Percentiles rank a stretch among this genome's conserved stretches.
Evolutionary conservation across 2,329 filamentous ascomycete genomes (phyloP).

Genomic region (Exophiala viscosa): DNA sequence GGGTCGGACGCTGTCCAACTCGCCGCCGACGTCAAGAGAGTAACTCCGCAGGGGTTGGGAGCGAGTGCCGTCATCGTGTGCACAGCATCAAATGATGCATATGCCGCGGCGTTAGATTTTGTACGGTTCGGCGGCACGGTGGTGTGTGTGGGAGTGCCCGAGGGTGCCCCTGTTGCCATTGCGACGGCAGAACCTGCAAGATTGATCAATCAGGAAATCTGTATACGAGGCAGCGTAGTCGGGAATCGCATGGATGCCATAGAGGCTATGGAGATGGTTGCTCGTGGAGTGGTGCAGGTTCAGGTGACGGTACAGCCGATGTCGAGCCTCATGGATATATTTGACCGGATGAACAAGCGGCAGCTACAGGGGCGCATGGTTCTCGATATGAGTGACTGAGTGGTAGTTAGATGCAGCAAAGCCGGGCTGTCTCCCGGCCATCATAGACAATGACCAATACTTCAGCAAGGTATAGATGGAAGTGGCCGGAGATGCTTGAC

Average conservation of each 20-base stretch:
- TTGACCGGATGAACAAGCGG: too few species aligned
- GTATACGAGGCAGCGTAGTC: neutral
- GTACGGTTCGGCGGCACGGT: neutral
- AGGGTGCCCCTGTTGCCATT: neutral
- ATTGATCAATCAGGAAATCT: neutral
- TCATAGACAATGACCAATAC: too few species aligned
- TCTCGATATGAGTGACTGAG: too few species aligned
- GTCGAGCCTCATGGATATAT: too few species aligned
- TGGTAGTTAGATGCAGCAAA: too few species aligned
- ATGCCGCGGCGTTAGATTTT: neutral
- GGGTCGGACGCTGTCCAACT: neutral
- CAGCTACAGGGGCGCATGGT: too few species aligned
- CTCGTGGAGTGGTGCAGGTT: neutral
- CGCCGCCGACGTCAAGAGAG: neutral
- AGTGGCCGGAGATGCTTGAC: too few species aligned
- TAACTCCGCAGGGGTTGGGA: neutral
- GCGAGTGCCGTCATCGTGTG: neutral
- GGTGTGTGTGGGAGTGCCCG: neutral
- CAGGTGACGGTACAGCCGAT: neutral
- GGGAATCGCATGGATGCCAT: neutral
- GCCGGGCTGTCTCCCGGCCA: too few species aligned
- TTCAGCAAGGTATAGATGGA: too few species aligned
- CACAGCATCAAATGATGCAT: neutral
- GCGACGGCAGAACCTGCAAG: neutral
- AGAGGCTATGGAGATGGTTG: neutral